A percentile compares a stretch with the other conserved stretches of the same genome.
phyloP scores from a whole-genome alignment of 495 filamentous ascomycete genomes.

The Opeltia flavorubescens region DNA sequence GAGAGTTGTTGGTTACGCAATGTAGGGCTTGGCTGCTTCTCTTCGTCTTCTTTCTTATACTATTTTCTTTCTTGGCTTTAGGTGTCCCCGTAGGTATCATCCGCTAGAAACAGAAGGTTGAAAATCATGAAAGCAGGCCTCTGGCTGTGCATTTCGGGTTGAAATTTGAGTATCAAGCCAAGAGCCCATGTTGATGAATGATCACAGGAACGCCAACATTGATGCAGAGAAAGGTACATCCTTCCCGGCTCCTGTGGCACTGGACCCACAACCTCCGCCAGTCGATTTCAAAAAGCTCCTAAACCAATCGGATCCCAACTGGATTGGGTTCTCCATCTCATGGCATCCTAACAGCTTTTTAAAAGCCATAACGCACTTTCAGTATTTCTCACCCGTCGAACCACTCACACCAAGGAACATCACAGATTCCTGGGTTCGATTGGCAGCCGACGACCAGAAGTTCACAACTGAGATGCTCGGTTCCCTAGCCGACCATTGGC shows the following conservation, averaged over 20 bases:
- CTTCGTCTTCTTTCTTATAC: not conserved
- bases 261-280: constrained; percentile 23
- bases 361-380: not conserved
- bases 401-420: not conserved
- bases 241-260: not conserved
- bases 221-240: not conserved
- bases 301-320: not conserved
- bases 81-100: no score
- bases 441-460: constrained; percentile 19
- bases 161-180: no score
- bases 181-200: no score
- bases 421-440: not conserved
- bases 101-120: no score
- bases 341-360: not conserved
- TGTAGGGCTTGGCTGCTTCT: not conserved
- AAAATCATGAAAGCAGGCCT: no score
- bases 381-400: not conserved
- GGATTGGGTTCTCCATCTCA: constrained; percentile 5
- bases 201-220: not conserved
- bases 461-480: constrained; percentile 30
- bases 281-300: constrained; percentile 21
- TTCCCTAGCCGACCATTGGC: constrained; percentile 33
- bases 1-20: constrained; percentile 36
- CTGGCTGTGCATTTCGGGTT: no score
- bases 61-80: constrained; percentile 14